These are phyloP conservation scores for Fusarium caatingaense DNA, from an alignment of 2,329 filamentous ascomycete genomes.

Conservation along the genomic window DNA sequence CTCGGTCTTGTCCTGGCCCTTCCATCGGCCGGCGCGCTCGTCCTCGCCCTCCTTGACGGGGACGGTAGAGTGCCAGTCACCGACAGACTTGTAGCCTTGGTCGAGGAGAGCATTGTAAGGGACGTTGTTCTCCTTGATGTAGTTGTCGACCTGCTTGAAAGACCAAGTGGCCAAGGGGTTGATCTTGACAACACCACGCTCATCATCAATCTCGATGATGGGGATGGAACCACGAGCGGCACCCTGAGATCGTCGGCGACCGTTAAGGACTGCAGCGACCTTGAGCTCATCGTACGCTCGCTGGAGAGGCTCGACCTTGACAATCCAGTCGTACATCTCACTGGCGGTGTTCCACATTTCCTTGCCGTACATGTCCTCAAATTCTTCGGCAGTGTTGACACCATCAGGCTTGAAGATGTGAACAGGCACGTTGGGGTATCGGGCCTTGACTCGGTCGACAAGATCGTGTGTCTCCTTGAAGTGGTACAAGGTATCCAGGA, in stretches of 20 bases:
- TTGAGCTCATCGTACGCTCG: conserved; percentile 88
- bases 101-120: conserved; percentile 95
- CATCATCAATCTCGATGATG: conserved; percentile 90
- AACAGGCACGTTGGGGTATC: conserved; percentile 82
- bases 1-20: conserved; percentile 94
- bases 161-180: conserved; percentile 96
- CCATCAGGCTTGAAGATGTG: conserved; percentile 92
- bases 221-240: conserved; percentile 90
- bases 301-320: conserved; percentile 96
- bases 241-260: conserved; percentile 90
- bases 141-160: conserved; percentile 88
- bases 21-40: conserved; percentile 96
- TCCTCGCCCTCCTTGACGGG: conserved; percentile 93
- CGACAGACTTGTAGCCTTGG: conserved; percentile 96
- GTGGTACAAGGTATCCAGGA: conserved; percentile 87
- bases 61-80: conserved; percentile 97
- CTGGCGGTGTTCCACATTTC: conserved; percentile 86
- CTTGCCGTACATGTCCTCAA: conserved; percentile 83
- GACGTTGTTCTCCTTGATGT: conserved; percentile 86
- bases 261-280: conserved; percentile 91
- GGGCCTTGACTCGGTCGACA: conserved; percentile 77
- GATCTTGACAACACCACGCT: conserved; percentile 93
- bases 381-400: conserved; percentile 77
- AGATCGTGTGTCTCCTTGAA: conserved; percentile 81
- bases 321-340: conserved; percentile 94